Base-by-base conservation (phyloP, 2,329 filamentous ascomycete species). In the Magnaporthiopsis rhizophila region DNA sequence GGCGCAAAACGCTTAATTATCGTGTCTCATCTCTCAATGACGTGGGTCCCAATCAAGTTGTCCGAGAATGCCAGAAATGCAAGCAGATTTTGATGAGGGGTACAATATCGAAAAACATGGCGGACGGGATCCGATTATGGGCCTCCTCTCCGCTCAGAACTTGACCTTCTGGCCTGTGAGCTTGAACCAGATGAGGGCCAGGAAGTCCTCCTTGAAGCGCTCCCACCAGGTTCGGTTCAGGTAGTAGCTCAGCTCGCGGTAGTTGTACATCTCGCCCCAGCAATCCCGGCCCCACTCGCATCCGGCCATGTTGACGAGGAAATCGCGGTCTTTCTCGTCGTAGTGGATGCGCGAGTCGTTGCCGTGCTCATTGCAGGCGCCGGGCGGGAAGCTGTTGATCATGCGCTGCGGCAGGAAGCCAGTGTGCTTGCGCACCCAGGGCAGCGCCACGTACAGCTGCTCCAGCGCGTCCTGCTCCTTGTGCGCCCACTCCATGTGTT, bases 401-500 rank as follows among this genome's bases (percentile, higher is more conserved):
- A 87, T 90, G 69, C 95, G 89, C 75, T 98, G 94, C 0, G 90
- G 89, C 60, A 97, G 83, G 77, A 99, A 99, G 5, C 87, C 94
- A 3, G 92, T 88, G 70, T 95, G 90, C 64, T 91, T 87, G 65
- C 95, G 87, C 64, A 98, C 87, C 93, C 95, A 99, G 0, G 95
- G 91, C 74, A 98, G 94, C 64, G 89, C 89, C 65, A 83, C 85
- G 78, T 99, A 99, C 67, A 99, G 82, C 77, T 96, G 90, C 78
- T 97, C 93, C 58, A 99, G 80, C 1, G 93, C 92, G 73, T 98
- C 93, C 77, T 99, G 95, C 76, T 99, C 95, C 75, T 98, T 98
- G 81, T 99, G 95, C 72, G 95, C 93, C 95, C 95, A 99, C 67
- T 95, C 86, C 93, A 97, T 97, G 75, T 99, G 95, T 74, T 92